These are phyloP conservation scores for Cercospora janseana DNA, from an alignment of 2,329 filamentous ascomycete genomes.

Conservation along the genomic window DNA sequence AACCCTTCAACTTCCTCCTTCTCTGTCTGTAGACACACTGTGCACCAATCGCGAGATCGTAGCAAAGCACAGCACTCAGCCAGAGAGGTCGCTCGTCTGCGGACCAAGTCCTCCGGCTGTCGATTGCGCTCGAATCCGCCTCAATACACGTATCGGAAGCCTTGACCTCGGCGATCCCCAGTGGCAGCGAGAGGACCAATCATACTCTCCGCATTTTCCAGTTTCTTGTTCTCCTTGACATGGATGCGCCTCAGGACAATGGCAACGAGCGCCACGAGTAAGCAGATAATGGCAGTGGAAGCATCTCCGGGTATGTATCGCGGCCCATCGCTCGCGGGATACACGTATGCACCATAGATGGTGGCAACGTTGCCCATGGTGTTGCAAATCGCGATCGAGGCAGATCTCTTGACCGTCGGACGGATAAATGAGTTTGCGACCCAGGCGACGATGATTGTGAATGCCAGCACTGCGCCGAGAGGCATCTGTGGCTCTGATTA, in stretches of 20 bases:
- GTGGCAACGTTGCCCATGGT: constrained; percentile 39
- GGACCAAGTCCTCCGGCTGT: background rate
- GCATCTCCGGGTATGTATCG: constrained; percentile 41
- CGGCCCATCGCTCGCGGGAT: constrained; percentile 37
- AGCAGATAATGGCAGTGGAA: constrained; percentile 39
- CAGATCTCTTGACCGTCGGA: constrained; percentile 70
- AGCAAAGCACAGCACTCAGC: too few species aligned
- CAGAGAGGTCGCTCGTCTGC: too few species aligned
- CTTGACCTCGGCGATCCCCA: constrained; percentile 5
- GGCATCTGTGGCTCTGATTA: constrained; percentile 4
- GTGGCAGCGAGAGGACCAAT: background rate
- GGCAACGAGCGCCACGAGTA: constrained; percentile 39
- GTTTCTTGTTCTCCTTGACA: constrained; percentile 38
- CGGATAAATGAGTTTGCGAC: constrained; percentile 31
- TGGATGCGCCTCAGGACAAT: constrained; percentile 38
- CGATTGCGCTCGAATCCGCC: background rate
- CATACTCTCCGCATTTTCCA: constrained; percentile 28
- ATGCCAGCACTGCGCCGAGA: constrained; percentile 31
- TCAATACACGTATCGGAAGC: constrained; percentile 12
- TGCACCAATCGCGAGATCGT: too few species aligned
- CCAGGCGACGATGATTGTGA: constrained; percentile 35
- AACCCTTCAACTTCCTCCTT: too few species aligned
- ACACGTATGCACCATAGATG: constrained; percentile 40
- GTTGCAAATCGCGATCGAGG: constrained; percentile 71
- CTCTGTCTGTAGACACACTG: too few species aligned